Evolutionary conservation across 148 eudicot species (phyloP), one percentile per base, ranked within the genome.

Genomic region (Talinum fruticosum): DNA sequence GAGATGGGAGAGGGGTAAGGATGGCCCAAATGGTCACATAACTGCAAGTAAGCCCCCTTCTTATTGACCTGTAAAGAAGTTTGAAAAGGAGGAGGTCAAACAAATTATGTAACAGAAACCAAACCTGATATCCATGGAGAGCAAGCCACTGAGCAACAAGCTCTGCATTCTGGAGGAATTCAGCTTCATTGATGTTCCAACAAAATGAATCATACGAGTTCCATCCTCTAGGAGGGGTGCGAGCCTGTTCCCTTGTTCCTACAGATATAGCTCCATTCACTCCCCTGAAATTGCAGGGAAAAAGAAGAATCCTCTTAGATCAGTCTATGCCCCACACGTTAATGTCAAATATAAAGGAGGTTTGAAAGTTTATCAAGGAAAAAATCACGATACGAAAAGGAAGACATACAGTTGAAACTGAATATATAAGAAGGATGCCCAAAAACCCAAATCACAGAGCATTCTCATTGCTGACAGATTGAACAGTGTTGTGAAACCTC

Each of bases 121-220:
- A 19, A 32, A 73, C 76, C 76, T 54, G 44, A 10, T 73, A 73
- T 49, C 75, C 75, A 53, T 73, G 65, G 45, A 65, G 61, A 18
- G 37, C 66, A 53, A 73, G 61, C 29, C 29, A 24, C 29, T 73
- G 44, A 33, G 76, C 24, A 7, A 73, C 76, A 33, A 73, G 76
- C 23, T 73, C 13, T 12, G 76, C 76, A 57, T 59, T 74, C 62
- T 74, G 68, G 18, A 59, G 49, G 21, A 57, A 59, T 7, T 57
- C 76, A n/a, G 41, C 13, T 13, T 74, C 76, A 14, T 38, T 59
- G 30, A 59, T 59, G 29, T 34, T 15, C 68, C 51, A 74, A 19
- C 67, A 34, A 59, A 73, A 73, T 30, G 76, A 74, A 59, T 57
- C 76, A n/a, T 59, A 74, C 28, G 68, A 74, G 44, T 59, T 59